These are phyloP conservation scores for Apiospora marii DNA, from an alignment of 2,329 filamentous ascomycete genomes.

Conservation along the genomic window DNA sequence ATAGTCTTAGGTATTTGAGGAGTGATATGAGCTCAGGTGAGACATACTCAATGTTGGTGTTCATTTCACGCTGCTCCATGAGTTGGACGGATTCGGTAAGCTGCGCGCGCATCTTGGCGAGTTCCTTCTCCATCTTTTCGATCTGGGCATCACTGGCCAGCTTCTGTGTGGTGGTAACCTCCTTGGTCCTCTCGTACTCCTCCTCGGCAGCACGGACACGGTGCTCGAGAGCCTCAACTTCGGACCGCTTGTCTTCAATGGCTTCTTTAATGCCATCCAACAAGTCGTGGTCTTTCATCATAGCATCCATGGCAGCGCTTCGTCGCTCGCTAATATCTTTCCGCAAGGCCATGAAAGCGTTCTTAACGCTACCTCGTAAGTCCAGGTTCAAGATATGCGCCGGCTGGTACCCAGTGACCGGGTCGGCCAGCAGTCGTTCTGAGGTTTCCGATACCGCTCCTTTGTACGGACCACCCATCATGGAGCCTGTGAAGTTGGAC, in stretches of 20 bases:
- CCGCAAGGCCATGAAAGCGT: constrained; percentile 76
- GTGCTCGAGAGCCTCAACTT: constrained; percentile 92
- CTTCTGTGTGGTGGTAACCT: constrained; percentile 85
- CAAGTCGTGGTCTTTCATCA: constrained; percentile 93
- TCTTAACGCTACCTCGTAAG: constrained; percentile 82
- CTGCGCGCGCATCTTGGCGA: constrained; percentile 89
- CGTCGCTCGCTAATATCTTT: constrained; percentile 94
- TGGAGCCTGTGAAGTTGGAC: constrained; percentile 76
- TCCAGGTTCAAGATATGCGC: constrained; percentile 89
- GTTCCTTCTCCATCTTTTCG: constrained; percentile 97
- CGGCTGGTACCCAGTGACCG: constrained; percentile 87
- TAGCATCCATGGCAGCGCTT: constrained; percentile 81
- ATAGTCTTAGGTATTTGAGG: constrained; percentile 21
- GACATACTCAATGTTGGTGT: constrained; percentile 89
- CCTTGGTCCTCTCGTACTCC: constrained; percentile 93
- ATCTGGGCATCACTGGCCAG: constrained; percentile 91
- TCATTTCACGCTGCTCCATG: constrained; percentile 95
- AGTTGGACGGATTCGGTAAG: constrained; percentile 87
- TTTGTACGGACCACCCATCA: constrained; percentile 54
- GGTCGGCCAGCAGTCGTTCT: constrained; percentile 83
- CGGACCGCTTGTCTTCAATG: constrained; percentile 92
- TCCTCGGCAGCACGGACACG: constrained; percentile 87
- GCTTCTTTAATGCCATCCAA: constrained; percentile 95
- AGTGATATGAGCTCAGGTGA: background rate
- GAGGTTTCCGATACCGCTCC: constrained; percentile 53